Evolutionary conservation across 257 asterid species (phyloP), one percentile per base, ranked within the genome.

Genomic region (Eucommia ulmoides): DNA sequence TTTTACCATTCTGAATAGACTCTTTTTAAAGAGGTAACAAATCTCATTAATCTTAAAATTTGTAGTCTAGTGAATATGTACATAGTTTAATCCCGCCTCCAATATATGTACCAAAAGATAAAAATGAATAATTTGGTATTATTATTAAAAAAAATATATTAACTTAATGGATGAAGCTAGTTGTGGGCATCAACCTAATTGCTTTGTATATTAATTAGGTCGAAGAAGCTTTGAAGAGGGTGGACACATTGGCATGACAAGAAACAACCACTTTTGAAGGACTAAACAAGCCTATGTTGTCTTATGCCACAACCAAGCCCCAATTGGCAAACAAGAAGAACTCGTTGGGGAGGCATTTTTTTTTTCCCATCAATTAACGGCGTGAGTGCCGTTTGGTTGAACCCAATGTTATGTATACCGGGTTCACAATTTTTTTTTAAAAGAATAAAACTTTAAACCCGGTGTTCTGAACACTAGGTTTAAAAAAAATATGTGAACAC

Each of bases 1-100:
- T 63, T 41, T 48, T 69, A 51, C 20, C 75, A 23, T 24, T 45
- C 29, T 60, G 61, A 23, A 64, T 71, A 0, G 29, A 64, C 49
- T 69, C n/a, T 64, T 70, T 23, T 33, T 41, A 2, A 19, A 8
- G 74, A 68, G 66, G 74, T 63, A n/a, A n/a, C n/a, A 58, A 2
- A 7, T 35, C 2, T 35, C 44, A 2, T 4, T 35, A 35, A 35
- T 35, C 16, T 18, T 35, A 35, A 10, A 18, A 35, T 29, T 14
- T 14, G 38, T 29, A 14, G 7, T 8, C 38, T 29, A 6, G 7
- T 14, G 12, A 29, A 6, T 6, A 29, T 29, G 38, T 0, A 8
- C 38, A 6, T 6, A 6, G 7, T 29, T 29, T 14, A 6, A 8
- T 14, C 12, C 12, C 12, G 12, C 38, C 7, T 14, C 12, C 0